Percentiles rank a stretch among this genome's conserved stretches.
Conservation (phyloP, 805 yeast species). For the Teunomyces gatunensis region DNA sequence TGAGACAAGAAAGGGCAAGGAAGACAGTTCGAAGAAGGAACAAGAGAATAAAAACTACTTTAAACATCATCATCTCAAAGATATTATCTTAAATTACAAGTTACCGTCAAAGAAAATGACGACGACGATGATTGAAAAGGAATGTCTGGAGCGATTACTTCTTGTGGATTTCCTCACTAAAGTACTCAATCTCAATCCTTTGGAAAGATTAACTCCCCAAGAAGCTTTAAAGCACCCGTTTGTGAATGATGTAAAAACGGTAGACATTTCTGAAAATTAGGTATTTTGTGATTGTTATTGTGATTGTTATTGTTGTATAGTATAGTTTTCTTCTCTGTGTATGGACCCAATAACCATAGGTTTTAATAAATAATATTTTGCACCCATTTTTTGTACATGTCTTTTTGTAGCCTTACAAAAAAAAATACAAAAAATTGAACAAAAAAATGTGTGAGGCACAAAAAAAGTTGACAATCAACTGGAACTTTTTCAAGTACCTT, state of each 20-base stretch:
- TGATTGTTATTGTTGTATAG: background rate
- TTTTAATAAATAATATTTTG: constrained; percentile 1
- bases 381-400: background rate
- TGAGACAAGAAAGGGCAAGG: constrained; percentile 24
- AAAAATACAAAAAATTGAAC: too few species aligned
- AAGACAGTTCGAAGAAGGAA: constrained; percentile 45
- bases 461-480: background rate
- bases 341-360: background rate
- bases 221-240: constrained; percentile 93
- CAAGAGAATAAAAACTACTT: constrained; percentile 85
- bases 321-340: background rate
- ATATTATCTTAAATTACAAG: constrained; percentile 75
- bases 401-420: too few species aligned
- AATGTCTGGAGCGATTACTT: constrained; percentile 66
- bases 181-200: constrained; percentile 78
- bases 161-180: constrained; percentile 78
- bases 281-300: too few species aligned
- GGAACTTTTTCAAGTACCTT: background rate
- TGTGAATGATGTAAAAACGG: constrained; percentile 41
- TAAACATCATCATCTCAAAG: constrained; percentile 58
- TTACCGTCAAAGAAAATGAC: constrained; percentile 60
- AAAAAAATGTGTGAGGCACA: background rate
- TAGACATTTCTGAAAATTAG: constrained; percentile 1
- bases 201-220: constrained; percentile 95
- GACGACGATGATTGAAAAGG: constrained; percentile 57